Evolutionary conservation across 163 green algal species (phyloP), one percentile per base, ranked within the genome.

Genomic region (Scenedesmus sp.): DNA sequence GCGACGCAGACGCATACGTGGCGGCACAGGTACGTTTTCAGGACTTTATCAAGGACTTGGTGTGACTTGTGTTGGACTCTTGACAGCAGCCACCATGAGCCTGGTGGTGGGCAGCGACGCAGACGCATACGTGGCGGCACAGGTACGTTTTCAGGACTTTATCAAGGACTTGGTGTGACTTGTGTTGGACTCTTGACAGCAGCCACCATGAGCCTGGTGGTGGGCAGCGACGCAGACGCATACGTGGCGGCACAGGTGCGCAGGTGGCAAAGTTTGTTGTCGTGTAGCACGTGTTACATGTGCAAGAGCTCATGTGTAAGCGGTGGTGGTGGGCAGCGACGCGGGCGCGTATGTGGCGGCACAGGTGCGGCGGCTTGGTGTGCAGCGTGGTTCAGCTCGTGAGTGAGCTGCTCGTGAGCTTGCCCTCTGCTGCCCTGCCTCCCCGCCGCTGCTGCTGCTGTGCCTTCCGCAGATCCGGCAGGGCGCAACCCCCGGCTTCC

Each of bases 221-320:
- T 99, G 2, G 93, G 97, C 94, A 92, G 82, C 20, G 97, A 99
- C 59, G 96, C 98, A 76, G 95, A 97, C 26, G 96, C 97, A 1
- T 97, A 94, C 88, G 92, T 99, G 34, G 98, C 99, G 95, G 94
- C 99, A 55, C 96, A 99, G 95, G 98, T 98, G 82, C 99, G 95
- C 56, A 98, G 99, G 94, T 96, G 95, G 18, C 95, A 46, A 46
- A 46, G 34, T 46, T 46, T 46, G 34, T 46, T 46, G 34, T 46
- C 34, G 34, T 46, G 34, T 46, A 46, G 34, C 34, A 46, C 34
- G 34, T 46, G 34, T 46, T 46, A 46, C 34, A 46, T 46, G 34
- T 46, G 34, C 34, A 46, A 46, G 34, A 1, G 34, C 34, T 46
- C 34, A 46, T 46, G 34, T 46, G 34, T 46, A 46, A 46, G 34